Evolutionary conservation across 2,329 filamentous ascomycete genomes (phyloP).

Genomic region (Ustulina deusta): DNA sequence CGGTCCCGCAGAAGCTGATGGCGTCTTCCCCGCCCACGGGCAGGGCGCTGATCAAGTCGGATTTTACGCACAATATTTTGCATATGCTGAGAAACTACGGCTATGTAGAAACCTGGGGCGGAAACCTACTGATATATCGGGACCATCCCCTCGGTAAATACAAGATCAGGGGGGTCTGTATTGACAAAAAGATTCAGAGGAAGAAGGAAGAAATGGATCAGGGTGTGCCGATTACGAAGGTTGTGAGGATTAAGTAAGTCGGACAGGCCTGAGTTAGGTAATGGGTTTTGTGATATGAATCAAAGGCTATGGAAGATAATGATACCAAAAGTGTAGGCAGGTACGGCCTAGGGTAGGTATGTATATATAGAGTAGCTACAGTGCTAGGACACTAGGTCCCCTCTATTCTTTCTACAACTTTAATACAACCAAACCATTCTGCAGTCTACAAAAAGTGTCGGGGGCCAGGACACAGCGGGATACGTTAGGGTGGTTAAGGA

Average conservation of each 20-base stretch:
- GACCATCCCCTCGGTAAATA: slow-evolving; percentile 25
- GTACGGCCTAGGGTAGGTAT: no score
- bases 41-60: slow-evolving; percentile 45
- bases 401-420: no score
- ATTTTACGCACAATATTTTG: slow-evolving; percentile 42
- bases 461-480: no score
- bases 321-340: no score
- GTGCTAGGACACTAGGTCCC: no score
- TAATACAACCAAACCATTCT: no score
- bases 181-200: slow-evolving; percentile 25
- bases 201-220: slow-evolving; percentile 8
- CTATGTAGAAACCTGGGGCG: slow-evolving; percentile 31
- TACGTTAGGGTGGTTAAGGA: no score
- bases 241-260: slow-evolving; percentile 17
- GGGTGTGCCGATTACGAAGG: neutral
- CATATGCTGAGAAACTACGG: slow-evolving; percentile 34
- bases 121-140: slow-evolving; percentile 36
- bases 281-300: neutral
- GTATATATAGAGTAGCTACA: no score
- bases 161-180: slow-evolving; percentile 35
- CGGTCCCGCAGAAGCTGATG: slow-evolving; percentile 16
- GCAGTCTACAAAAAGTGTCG: no score
- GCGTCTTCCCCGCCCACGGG: slow-evolving; percentile 27
- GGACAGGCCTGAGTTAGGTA: no score
- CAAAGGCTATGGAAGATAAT: no score